Percentiles rank a stretch among this genome's conserved stretches.
Evolutionary conservation across 2,329 filamentous ascomycete genomes (phyloP).

Genomic region (Clarireedia monteithiana): DNA sequence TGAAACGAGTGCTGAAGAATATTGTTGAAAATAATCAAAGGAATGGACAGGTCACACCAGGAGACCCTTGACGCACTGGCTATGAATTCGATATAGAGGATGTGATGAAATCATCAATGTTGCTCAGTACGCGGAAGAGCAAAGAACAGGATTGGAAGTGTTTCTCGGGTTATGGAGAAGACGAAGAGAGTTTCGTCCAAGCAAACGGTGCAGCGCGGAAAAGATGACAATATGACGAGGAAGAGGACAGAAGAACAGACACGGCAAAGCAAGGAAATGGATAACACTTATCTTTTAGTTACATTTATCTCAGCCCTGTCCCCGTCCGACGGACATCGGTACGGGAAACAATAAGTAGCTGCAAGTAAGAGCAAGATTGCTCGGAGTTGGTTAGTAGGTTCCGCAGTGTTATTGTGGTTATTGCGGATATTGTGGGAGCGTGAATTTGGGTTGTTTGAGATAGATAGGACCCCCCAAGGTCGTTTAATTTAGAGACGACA

Average conservation of each 20-base stretch:
- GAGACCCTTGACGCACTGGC: constrained; percentile 20
- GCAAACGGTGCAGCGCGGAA: not conserved
- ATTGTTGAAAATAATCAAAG: constrained; percentile 13
- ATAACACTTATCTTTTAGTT: constrained; percentile 6
- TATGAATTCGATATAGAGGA: constrained; percentile 9
- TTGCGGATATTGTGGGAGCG: not conserved
- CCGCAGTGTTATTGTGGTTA: too few relatives aligned
- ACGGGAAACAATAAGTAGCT: constrained; percentile 5
- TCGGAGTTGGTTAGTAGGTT: too few relatives aligned
- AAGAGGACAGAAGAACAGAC: constrained; percentile 18
- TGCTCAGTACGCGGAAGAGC: not conserved
- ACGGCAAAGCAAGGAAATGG: constrained; percentile 3
- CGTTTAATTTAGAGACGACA: constrained; percentile 3
- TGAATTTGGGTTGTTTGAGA: constrained; percentile 38
- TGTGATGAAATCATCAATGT: not conserved
- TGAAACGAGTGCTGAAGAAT: constrained; percentile 14
- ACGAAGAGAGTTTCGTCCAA: too few relatives aligned
- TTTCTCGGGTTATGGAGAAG: too few relatives aligned
- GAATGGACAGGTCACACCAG: constrained; percentile 28
- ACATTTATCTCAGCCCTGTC: constrained; percentile 1
- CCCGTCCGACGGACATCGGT: too few relatives aligned
- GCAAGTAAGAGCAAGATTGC: constrained; percentile 5
- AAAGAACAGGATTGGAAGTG: not conserved
- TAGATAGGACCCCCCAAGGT: constrained; percentile 35
- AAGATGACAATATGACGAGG: constrained; percentile 12